Conservation (phyloP, 106 monocot genomes). For the Iris macrosiphon region DNA sequence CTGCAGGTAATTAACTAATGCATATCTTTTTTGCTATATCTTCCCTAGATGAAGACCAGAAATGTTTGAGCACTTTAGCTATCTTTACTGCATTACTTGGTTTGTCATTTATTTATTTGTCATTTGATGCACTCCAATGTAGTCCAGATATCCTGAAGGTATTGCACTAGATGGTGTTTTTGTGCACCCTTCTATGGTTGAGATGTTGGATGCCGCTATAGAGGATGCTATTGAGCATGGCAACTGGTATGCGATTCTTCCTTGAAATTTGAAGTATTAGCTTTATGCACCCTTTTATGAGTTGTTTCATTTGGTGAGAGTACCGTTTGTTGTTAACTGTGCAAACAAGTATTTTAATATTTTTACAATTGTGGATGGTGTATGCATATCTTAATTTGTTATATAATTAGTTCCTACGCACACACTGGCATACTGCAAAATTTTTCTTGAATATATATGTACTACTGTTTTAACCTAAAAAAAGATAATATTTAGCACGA, state of each 20-base stretch:
- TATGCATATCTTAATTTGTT: too few relatives aligned
- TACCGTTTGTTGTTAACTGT: not conserved
- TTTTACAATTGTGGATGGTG: too few relatives aligned
- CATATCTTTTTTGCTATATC: not conserved
- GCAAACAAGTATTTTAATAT: too few relatives aligned
- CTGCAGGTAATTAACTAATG: constrained; percentile 57
- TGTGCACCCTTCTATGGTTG: constrained; percentile 82
- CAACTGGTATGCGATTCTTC: constrained; percentile 53
- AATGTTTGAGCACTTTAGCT: not conserved
- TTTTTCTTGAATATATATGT: too few relatives aligned
- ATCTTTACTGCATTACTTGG: constrained; percentile 3
- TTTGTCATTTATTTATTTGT: constrained; percentile 9
- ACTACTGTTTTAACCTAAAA: too few relatives aligned
- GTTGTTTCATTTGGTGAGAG: not conserved
- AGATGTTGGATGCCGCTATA: constrained; percentile 92
- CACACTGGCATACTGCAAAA: too few relatives aligned
- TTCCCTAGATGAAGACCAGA: too few relatives aligned
- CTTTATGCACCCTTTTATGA: constrained; percentile 3
- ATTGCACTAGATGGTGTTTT: constrained; percentile 75
- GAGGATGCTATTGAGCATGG: constrained; percentile 80
- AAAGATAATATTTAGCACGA: too few relatives aligned
- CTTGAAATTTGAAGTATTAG: not conserved
- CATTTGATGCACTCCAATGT: constrained; percentile 21
- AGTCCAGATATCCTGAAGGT: constrained; percentile 94
- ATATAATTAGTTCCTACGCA: too few relatives aligned